Percentiles rank a stretch among this genome's conserved stretches.
Evolutionary conservation across 176 grass and related monocot species (phyloP).

Genomic region (Zoysia japonica): DNA sequence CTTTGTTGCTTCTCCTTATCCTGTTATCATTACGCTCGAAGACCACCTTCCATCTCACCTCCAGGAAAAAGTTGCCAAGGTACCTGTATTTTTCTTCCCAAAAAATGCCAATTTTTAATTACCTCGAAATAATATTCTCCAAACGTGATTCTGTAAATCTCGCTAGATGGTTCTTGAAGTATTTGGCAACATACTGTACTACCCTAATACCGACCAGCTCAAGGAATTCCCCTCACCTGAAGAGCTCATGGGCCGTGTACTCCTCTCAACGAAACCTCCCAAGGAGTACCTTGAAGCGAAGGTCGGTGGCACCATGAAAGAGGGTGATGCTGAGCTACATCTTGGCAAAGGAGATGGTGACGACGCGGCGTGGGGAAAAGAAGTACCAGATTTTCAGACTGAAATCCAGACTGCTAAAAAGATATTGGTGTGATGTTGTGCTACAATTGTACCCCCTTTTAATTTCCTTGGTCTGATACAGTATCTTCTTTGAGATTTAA

Average conservation of each 20-base stretch:
- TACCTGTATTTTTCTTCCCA: not conserved
- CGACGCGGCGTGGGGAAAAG: constrained; percentile 72
- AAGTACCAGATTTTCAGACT: constrained; percentile 68
- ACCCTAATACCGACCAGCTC: constrained; percentile 52
- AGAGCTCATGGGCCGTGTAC: constrained; percentile 61
- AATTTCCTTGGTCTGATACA: not conserved
- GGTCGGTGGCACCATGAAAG: constrained; percentile 45
- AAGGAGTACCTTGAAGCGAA: constrained; percentile 85
- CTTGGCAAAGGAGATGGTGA: constrained; percentile 47
- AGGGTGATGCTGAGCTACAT: constrained; percentile 38
- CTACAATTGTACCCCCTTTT: not conserved
- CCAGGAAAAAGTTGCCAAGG: constrained; percentile 94
- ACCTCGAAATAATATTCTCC: not conserved
- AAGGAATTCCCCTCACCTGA: constrained; percentile 89
- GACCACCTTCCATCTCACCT: constrained; percentile 84
- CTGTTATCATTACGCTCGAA: constrained; percentile 94
- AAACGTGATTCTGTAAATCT: not conserved
- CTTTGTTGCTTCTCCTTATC: constrained; percentile 83
- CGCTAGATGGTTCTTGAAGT: constrained; percentile 76
- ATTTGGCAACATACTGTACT: constrained; percentile 74
- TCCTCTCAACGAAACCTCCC: constrained; percentile 90
- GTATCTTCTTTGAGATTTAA: constrained; percentile 1
- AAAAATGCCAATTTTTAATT: not conserved
- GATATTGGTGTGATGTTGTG: constrained; percentile 32
- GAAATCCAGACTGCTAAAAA: constrained; percentile 59